Evolutionary conservation across 768 basidiomycete genomes (phyloP), one percentile per base, ranked within the genome.

Genomic region (Paxillus ammoniavirescens): DNA sequence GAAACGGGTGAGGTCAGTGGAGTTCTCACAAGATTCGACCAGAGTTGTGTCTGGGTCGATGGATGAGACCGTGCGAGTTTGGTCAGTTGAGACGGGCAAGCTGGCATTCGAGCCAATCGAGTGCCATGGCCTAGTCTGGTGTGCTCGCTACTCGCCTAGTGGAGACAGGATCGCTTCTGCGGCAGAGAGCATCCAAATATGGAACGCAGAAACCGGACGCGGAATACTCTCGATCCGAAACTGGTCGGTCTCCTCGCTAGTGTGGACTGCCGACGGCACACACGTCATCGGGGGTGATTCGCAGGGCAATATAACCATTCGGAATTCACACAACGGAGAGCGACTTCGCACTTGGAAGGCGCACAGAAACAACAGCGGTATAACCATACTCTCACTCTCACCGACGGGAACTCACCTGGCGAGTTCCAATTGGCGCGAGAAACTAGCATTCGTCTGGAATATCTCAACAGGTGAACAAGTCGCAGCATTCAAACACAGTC

Each of bases 161-260:
- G 53, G 53, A 1, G 30, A 14, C 23, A 28, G 56, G 33, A 45
- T 57, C 18, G 38, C 41, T 8, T 40, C 52, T 8, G 52, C 45
- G 23, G 48, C 55, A 4, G 6, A 26, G 14, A 46, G 53, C 33
- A 21, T 43, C 26, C 42, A 43, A 26, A 43, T 43, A 26, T 43
- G 42, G 42, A 10, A 43, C 12, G 21, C 42, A 0, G 3, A 43
- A 3, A 43, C 21, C 1, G 42, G 12, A 5, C 12, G 12, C 0
- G n/a, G 12, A 8, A 28, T 43, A 23, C 4, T 28, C 42, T 10
- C 42, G 2, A 26, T 43, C 42, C 4, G 12, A 17, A 5, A 43
- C 10, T 18, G 4, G 21, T 5, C 4, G 1, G 35, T 42, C 28
- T 26, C 21, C 1, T 21, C 21, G 21, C 42, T 43, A 14, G 15